Evolutionary conservation across 2,329 filamentous ascomycete species (phyloP).

Genomic region (Diaporthe ampelina): DNA sequence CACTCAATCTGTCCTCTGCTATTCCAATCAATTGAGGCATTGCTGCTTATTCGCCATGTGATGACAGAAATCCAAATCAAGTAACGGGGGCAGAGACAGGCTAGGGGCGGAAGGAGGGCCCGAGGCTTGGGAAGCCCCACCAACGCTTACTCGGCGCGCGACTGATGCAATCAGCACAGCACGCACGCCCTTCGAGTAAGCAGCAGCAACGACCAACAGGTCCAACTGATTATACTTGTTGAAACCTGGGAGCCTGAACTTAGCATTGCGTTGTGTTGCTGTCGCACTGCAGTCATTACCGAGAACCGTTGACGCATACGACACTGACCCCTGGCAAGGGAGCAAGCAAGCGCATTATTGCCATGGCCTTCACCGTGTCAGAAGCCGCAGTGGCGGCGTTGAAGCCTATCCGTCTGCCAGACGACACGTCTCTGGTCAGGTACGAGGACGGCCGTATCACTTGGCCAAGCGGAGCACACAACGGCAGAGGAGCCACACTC

Average conservation of each 20-base stretch:
- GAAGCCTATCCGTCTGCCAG: conserved; percentile 29
- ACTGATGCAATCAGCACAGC: conserved; percentile 27
- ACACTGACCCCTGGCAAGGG: neutral
- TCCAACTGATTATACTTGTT: neutral
- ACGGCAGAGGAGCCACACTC: conserved; percentile 2
- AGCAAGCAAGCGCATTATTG: neutral
- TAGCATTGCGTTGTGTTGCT: neutral
- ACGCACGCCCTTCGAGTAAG: conserved; percentile 4
- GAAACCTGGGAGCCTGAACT: neutral
- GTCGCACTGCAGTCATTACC: neutral
- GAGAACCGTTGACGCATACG: neutral
- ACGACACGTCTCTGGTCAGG: conserved; percentile 32
- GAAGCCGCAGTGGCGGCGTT: conserved; percentile 32
- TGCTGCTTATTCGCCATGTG: neutral
- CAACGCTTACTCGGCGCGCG: neutral
- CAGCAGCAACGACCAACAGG: conserved; percentile 8
- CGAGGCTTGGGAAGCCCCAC: conserved; percentile 21
- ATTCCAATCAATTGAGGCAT: neutral
- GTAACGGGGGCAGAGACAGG: neutral
- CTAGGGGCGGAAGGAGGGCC: neutral
- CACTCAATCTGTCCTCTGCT: too few species aligned
- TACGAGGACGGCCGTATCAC: conserved; percentile 20
- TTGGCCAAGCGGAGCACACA: neutral
- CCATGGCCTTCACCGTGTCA: conserved; percentile 35
- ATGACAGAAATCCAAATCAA: neutral